Base-by-base conservation (phyloP, 768 basidiomycete genomes). In the Lentinula sp. region DNA sequence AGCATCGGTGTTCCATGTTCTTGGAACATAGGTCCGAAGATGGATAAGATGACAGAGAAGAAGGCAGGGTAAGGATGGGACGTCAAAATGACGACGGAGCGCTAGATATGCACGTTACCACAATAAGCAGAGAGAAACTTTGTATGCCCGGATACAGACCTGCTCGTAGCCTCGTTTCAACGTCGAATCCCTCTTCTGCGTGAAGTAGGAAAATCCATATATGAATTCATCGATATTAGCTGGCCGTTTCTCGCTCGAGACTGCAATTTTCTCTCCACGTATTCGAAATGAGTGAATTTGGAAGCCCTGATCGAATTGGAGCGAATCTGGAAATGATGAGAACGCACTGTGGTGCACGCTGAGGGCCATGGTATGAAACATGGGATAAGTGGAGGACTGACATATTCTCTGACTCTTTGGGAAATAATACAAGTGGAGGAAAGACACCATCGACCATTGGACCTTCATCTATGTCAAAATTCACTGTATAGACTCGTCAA, bases 401-500 rank as follows among this genome's bases (percentile, higher is more conserved):
- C 94, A 97, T 86, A 66, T 94, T 96, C 71, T 93, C 89, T 37
- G 79, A 80, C 69, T 94, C 91, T 0, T 81, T 74, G 42, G 85
- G 81, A 5, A 82, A 80, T 43, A 95, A 72, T 13, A 78, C 70
- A n/a, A 88, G 69, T 0, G 86, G 81, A 2, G 91, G 90, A 64
- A 87, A 88, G 45, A 91, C 71, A 13, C 85, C 81, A 57, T 84
- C 81, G 23, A 96, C 77, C 5, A 89, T 84, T 8, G 94, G 94
- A 3, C 94, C 94, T 52, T 88, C 76, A 64, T 96, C 94, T 50
- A 94, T 72, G 73, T 97, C 94, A 68, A 97, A 97, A 65, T 95
- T 86, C 41, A 93, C 90, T 91, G 62, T 15, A 60, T 15, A n/a
- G 20, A 48, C 16, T n/a, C 41, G 46, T 50, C 37, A 61, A 15